Conservation (phyloP, 148 eudicot genomes). For the Polygonum maritimum region DNA sequence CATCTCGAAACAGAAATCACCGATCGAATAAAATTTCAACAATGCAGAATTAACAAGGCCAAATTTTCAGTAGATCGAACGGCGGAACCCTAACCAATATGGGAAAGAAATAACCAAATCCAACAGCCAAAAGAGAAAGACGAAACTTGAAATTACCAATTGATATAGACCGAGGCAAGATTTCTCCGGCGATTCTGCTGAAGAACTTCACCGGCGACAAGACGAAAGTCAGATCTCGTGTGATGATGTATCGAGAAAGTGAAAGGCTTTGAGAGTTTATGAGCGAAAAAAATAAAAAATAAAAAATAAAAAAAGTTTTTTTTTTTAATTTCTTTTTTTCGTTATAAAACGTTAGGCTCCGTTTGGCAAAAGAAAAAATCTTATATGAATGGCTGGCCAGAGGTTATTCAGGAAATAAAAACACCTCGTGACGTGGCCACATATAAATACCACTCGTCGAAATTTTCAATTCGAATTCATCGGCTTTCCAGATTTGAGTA, state of each 20-base stretch:
- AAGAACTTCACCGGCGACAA: background rate
- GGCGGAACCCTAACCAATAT: background rate
- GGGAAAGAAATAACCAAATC: background rate
- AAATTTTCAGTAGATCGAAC: background rate
- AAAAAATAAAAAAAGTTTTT: too few species aligned
- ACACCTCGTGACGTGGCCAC: background rate
- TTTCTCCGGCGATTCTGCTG: constrained; percentile 3
- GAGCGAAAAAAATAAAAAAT: background rate
- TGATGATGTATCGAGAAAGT: background rate
- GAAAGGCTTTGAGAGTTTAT: background rate
- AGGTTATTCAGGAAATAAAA: background rate
- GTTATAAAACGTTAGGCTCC: too few species aligned
- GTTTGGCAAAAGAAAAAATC: too few species aligned
- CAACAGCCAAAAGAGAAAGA: background rate
- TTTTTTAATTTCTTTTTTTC: too few species aligned
- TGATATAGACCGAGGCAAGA: background rate
- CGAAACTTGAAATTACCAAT: background rate
- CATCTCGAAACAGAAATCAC: background rate
- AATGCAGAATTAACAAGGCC: background rate
- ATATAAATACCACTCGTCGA: constrained; percentile 8
- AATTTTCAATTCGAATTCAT: constrained; percentile 9
- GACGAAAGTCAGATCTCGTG: background rate
- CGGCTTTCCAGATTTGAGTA: constrained; percentile 4
- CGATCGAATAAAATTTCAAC: background rate
- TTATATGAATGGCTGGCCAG: background rate